Conservation (phyloP, 2,329 filamentous ascomycete genomes). For the Alternaria viburni region DNA sequence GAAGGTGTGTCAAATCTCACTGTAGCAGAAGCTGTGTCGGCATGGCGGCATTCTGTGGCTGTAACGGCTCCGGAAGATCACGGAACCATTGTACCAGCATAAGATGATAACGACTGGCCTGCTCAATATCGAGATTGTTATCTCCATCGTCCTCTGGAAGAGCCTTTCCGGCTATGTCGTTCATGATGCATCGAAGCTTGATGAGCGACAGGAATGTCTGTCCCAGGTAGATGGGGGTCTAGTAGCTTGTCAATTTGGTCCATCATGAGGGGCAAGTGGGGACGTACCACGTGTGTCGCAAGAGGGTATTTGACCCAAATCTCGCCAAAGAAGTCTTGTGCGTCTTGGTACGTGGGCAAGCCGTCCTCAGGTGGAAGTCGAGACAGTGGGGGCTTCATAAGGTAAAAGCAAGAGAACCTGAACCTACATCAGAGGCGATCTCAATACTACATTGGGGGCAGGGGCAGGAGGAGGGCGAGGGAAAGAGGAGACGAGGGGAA, state of each 20-base stretch:
- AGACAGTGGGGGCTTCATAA: background rate
- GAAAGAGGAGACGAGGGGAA: background rate
- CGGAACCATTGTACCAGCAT: conserved; percentile 6
- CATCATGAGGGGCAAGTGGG: too few relatives aligned
- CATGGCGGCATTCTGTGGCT: conserved; percentile 2
- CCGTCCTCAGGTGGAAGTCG: background rate
- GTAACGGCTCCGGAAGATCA: background rate
- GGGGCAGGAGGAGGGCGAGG: background rate
- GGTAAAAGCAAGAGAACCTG: conserved; percentile 6
- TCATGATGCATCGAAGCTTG: conserved; percentile 5
- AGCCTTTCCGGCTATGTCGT: conserved; percentile 7
- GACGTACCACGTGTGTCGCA: background rate
- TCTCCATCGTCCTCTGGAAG: background rate
- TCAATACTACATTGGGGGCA: background rate
- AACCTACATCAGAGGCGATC: background rate
- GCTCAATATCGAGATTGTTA: background rate
- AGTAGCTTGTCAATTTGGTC: background rate
- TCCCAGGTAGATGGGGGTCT: conserved; percentile 2
- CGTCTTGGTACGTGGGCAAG: background rate
- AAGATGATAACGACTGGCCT: background rate
- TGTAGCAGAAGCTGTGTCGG: conserved; percentile 10
- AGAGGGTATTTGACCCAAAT: conserved; percentile 9
- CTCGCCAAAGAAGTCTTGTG: conserved; percentile 1
- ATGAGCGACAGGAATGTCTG: conserved; percentile 3
- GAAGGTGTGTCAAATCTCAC: background rate